A percentile compares a stretch with the other conserved stretches of the same genome.
Conservation (phyloP, 75 land plant species). For the Pseudotsuga menziesii region DNA sequence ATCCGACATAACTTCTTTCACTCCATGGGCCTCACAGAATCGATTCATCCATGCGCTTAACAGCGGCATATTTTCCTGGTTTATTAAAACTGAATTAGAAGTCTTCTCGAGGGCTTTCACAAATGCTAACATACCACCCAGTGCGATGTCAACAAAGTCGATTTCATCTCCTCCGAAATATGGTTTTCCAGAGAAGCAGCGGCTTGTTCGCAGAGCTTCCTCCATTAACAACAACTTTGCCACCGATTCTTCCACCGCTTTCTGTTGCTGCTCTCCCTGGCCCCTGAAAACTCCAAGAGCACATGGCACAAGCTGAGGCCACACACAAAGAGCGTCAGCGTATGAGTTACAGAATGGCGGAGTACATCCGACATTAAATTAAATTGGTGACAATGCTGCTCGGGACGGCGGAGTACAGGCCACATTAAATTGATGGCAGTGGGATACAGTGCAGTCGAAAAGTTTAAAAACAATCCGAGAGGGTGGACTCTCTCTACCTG, state of each 20-base stretch:
- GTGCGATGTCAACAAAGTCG: constrained; percentile 47
- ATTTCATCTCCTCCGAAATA: constrained; percentile 55
- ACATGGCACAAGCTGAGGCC: too few relatives aligned
- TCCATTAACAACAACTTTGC: constrained; percentile 29
- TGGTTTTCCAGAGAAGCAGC: constrained; percentile 35
- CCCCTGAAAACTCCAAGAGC: too few relatives aligned
- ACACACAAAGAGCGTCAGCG: too few relatives aligned
- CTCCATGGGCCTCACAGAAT: constrained; percentile 23
- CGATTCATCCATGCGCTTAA: constrained; percentile 31
- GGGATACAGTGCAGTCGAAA: too few relatives aligned
- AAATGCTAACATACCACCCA: constrained; percentile 34
- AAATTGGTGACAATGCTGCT: too few relatives aligned
- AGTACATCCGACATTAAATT: too few relatives aligned
- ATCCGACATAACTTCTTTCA: constrained; percentile 38
- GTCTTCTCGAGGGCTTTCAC: constrained; percentile 23
- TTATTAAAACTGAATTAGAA: constrained; percentile 18
- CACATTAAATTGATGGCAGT: too few relatives aligned
- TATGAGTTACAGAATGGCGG: too few relatives aligned
- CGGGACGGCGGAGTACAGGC: too few relatives aligned
- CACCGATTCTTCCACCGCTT: constrained; percentile 12
- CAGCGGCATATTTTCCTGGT: constrained; percentile 24
- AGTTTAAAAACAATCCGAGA: too few relatives aligned
- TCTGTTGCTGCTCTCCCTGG: neutral
- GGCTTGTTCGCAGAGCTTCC: constrained; percentile 28
- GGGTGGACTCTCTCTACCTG: too few relatives aligned